Evolutionary conservation across 2,329 filamentous ascomycete species (phyloP), one percentile per base, ranked within the genome.

Genomic region (Myriangium duriaei): DNA sequence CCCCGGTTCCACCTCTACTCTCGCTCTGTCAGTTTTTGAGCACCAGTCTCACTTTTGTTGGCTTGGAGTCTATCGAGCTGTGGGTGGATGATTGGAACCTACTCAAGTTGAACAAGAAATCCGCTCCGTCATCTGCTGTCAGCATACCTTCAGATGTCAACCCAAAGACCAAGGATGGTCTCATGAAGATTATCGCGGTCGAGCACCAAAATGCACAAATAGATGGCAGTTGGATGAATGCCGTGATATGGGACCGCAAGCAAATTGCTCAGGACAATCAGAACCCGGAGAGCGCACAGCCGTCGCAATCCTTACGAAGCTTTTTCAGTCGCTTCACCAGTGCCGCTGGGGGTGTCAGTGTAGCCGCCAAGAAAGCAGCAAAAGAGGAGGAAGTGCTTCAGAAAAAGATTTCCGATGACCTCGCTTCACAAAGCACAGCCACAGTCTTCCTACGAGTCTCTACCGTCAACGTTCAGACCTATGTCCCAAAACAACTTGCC

Each of bases 11-110:
- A 3, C 84, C 85, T 43, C 64, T 98, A 6, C 67, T 93, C 16
- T 86, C 84, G 1, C 70, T 98, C 38, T 80, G 82, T 52, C 87
- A 95, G 58, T 98, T 98, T 49, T 65, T 98, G 34, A 83, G 87
- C 3, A 96, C 87, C 5, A 95, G 88, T 63, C 65, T 98, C 57
- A 96, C 91, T 0, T 98, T 98, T 62, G 88, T 98, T 42, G 81
- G 85, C 0, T 66, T 98, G 15, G 73, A 94, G 52, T 73, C 72
- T 40, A 83, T 98, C 43, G 87, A 96, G 52, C 74, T 98, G 42
- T 88, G 79, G 71, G 72, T 98, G 37, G 88, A 98, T 53, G 79
- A 91, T 50, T 87, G 81, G 65, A 80, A 79, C 49, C 68, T 98
- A 11, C 63, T 94, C 14, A 73, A 73, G 2, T 65, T 98, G 28